Base-by-base conservation (phyloP, 805 yeast species). In the Lachancea quebecensis region DNA sequence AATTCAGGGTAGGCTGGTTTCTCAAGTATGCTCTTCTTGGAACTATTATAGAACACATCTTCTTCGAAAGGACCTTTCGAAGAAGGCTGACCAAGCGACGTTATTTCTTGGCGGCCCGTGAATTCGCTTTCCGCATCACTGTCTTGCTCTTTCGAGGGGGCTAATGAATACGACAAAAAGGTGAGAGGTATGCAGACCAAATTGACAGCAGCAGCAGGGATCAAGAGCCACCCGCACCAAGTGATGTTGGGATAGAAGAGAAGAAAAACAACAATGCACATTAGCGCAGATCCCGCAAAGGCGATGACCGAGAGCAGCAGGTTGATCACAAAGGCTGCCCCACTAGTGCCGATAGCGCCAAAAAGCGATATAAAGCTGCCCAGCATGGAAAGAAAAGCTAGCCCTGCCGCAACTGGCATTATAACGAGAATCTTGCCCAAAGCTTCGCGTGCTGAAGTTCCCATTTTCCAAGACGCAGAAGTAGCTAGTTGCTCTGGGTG, bases 151-250 rank as follows among this genome's bases (percentile, higher is more conserved):
- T 10, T 32, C 12, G 41, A 28, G 21, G 45, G 29, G 11, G 34
- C 40, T 21, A 44, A 42, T 9, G 62, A 49, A 45, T 61, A 58
- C 17, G 75, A 71, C 25, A 77, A 51, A 41, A 75, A 69, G 28
- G 75, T 65, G 35, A 78, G 60, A 5, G 84, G 75, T 2, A 81
- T 48, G 1, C 79, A 64, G 2, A 79, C 44, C 47, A 85, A 65
- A 45, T 73, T 71, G 44, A 80, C 63, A 0, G 71, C 82, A 10
- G 85, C 82, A 3, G 86, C 74, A 1, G 83, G 88, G 27, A 84
- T 72, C 55, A 82, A 68, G 30, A 81, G 59, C 90, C 91, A 85
- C 8, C 81, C 72, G n/a, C 80, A 72, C 90, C 90, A 85, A 6
- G 71, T 64, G 14, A 82, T 70, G 49, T 80, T 68, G 8, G 93